Base-by-base conservation (phyloP, 768 basidiomycete species). In the Amylocystis lapponica region DNA sequence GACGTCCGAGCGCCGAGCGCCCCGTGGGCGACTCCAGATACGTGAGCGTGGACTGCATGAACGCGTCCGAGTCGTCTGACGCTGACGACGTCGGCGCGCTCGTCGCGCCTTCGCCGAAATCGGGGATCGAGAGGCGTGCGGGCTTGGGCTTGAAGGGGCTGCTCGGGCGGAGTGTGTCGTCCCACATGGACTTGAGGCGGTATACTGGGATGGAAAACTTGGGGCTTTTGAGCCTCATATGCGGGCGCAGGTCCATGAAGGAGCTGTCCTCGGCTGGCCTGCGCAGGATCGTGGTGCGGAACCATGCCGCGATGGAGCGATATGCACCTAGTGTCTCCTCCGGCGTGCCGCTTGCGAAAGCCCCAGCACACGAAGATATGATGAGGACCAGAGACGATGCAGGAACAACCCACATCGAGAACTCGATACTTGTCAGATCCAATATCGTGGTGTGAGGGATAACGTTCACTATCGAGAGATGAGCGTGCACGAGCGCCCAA, bases 11-110 rank as follows among this genome's bases (percentile, higher is more conserved):
- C 1, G 55, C 55, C 30, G 47, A 39, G 17, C 52, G 48, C 1
- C 54, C 58, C 5, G 56, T 54, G 2, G 61, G 57, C 5, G 59
- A 59, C 30, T 49, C 46, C 22, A 62, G 39, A 41, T 59, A 62
- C 10, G 41, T 37, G 36, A 58, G 33, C 13, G 59, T 54, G 22
- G 56, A 56, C 26, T 41, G 42, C 5, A 49, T 51, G 45, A 60
- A 59, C 13, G 51, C 51, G 39, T 60, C 58, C 7, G 49, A 40
- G 2, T 56, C 53, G 4, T 44, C 26, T 12, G 34, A 49, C 20
- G 26, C 36, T 20, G 43, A 49, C 11, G 41, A 23, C 11, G 41
- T 41, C 8, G 55, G 42, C 0, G 52, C 40, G 11, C 46, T 38
- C 8, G 31, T 22, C 4, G 33, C 7, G 8, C 39, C 39, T 20